Base-by-base conservation (phyloP, 176 grass and related monocot genomes). In the Phyllostachys edulis region DNA sequence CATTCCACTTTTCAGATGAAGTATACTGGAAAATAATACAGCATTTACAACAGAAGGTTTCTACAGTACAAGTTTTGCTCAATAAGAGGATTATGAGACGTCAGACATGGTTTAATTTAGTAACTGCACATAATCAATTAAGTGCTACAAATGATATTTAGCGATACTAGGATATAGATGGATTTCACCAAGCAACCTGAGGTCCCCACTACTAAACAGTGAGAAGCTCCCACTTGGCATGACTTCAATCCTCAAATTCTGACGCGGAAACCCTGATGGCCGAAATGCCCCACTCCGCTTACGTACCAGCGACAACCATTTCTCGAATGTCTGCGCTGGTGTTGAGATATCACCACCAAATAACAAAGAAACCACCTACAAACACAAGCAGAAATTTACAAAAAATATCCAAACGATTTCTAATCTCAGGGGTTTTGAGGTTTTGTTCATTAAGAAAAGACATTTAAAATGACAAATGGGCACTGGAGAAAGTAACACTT, bases 251-350 rank as follows among this genome's bases (percentile, higher is more conserved):
- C 70, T 92, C 2, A 83, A 82, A 76, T 78, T 86, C 49, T 83
- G 83, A 23, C 78, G 75, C 1, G 93, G 96, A 68, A 98, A 98
- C 24, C 93, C 93, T 13, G 96, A 98, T 73, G 93, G 89, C 32
- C 75, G 89, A 49, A 90, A 83, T 66, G 87, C 82, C n/a, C 87
- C 91, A 64, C 87, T 95, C 38, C 91, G 79, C 57, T 85, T 94
- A 90, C 93, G 96, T 62, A 98, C 96, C 70, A 98, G 29, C 2
- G 87, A 84, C 20, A 98, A 47, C 96, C 96, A 98, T 92, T 88
- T 94, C 83, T 98, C 93, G 7, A 93, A 94, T 56, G 87, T 74
- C 17, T 94, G 96, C 5, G 46, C 92, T 8, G 90, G 82, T 57
- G 87, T 77, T 54, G 86, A 71, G 49, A 80, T 80, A 51, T 94